Conservation (phyloP, 257 asterid genomes). For the Oldenlandia corymbosa region DNA sequence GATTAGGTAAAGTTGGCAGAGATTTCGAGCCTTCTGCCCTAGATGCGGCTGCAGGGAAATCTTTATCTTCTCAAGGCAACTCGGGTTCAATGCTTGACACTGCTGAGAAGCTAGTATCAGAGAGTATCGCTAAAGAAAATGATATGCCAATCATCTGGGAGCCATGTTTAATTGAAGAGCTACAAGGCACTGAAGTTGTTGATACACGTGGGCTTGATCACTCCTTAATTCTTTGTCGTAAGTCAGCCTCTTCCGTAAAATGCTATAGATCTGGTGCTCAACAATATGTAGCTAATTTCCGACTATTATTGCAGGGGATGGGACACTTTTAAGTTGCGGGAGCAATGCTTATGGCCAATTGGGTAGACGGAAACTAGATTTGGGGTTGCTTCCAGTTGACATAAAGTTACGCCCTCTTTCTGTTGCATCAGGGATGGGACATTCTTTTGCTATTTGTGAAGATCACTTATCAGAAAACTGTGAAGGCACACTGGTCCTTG, state of each 20-base stretch:
- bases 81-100: constrained; percentile 41
- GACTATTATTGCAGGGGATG: constrained; percentile 49
- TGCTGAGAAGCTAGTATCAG: constrained; percentile 58
- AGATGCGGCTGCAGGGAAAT: constrained; percentile 42
- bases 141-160: constrained; percentile 89
- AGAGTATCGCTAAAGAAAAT: constrained; percentile 82
- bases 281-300: constrained; percentile 9
- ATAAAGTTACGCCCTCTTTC: constrained; percentile 34
- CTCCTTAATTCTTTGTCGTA: constrained; percentile 67
- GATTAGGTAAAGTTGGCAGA: constrained; percentile 70
- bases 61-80: constrained; percentile 13
- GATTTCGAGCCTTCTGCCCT: constrained; percentile 68
- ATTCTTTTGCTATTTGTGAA: constrained; percentile 70
- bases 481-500: constrained; percentile 28
- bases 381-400: constrained; percentile 63
- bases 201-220: constrained; percentile 94
- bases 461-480: constrained; percentile 19
- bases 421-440: constrained; percentile 84
- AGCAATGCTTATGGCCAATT: constrained; percentile 82
- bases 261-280: constrained; percentile 3
- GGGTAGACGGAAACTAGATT: constrained; percentile 52
- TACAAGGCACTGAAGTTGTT: constrained; percentile 40
- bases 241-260: constrained; percentile 23
- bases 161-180: constrained; percentile 67
- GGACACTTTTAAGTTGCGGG: constrained; percentile 76